Evolutionary conservation across 2,329 filamentous ascomycete genomes (phyloP).

Genomic region (Sporothrix protearum): DNA sequence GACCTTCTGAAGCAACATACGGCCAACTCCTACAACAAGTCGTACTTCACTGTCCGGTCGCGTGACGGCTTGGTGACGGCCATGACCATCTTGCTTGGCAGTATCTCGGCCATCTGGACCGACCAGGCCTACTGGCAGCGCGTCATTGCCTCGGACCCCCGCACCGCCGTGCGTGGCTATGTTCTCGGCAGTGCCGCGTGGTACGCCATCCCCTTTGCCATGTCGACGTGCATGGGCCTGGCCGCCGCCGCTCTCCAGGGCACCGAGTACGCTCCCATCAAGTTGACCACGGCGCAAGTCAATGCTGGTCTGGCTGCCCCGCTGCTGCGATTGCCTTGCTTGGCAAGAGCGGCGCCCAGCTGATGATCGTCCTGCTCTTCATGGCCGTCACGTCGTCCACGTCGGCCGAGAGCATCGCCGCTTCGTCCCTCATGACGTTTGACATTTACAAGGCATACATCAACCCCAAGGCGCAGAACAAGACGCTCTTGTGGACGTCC

Average conservation of each 20-base stretch:
- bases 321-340: not conserved
- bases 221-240: not conserved
- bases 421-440: not conserved
- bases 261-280: not conserved
- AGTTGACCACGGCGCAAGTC: not conserved
- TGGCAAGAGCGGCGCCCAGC: not conserved
- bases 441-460: conserved; percentile 3
- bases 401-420: not conserved
- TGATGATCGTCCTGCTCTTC: not conserved
- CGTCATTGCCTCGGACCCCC: not conserved
- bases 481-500: not conserved
- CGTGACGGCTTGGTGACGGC: not conserved
- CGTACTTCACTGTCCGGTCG: not conserved
- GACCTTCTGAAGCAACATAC: not conserved
- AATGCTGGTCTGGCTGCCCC: not conserved
- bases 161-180: not conserved
- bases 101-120: not conserved
- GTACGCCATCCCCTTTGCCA: conserved; percentile 9
- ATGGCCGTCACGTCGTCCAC: not conserved
- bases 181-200: not conserved
- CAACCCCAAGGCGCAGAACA: not conserved
- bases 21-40: not conserved
- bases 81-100: not conserved
- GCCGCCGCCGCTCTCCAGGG: not conserved
- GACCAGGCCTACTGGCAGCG: conserved; percentile 9